Evolutionary conservation across 1,284 basidiomycete genomes (phyloP).

Genomic region (Spongispora temasekensis): DNA sequence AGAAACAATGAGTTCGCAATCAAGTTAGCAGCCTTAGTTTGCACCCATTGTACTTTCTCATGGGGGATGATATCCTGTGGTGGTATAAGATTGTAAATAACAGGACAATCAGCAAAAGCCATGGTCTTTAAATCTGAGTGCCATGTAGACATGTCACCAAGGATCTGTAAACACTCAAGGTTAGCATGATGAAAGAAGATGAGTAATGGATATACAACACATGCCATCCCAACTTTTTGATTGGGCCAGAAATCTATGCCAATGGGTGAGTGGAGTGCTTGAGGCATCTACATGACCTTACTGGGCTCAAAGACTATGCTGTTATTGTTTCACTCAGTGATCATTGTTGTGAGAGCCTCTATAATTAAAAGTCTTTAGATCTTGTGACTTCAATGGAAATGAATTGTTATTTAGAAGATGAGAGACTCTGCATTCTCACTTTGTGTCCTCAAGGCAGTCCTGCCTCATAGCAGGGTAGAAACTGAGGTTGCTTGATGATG

Average conservation of each 20-base stretch:
- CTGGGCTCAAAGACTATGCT: not conserved
- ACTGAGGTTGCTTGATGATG: not conserved
- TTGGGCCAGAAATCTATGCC: not conserved
- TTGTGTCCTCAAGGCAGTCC: not conserved
- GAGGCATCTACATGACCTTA: not conserved
- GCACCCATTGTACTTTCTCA: not conserved
- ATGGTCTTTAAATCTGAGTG: not conserved
- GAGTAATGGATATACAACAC: not conserved
- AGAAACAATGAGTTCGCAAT: not conserved
- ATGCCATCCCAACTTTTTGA: not conserved
- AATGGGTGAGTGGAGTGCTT: not conserved
- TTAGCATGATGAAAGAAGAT: not conserved
- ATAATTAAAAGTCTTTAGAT: not conserved
- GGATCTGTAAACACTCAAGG: not conserved
- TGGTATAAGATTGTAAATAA: not conserved
- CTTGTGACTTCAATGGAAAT: not conserved
- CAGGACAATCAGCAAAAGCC: not conserved
- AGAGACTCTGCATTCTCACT: not conserved
- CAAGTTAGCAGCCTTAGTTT: not conserved
- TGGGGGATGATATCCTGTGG: not conserved
- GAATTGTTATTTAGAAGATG: not conserved
- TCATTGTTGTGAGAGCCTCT: not conserved
- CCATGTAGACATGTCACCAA: not conserved
- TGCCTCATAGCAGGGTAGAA: not conserved
- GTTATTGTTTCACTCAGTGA: not conserved